phyloP scores from a whole-genome alignment of 352 stramenopile species.

The Phytophthora colocasiae region DNA sequence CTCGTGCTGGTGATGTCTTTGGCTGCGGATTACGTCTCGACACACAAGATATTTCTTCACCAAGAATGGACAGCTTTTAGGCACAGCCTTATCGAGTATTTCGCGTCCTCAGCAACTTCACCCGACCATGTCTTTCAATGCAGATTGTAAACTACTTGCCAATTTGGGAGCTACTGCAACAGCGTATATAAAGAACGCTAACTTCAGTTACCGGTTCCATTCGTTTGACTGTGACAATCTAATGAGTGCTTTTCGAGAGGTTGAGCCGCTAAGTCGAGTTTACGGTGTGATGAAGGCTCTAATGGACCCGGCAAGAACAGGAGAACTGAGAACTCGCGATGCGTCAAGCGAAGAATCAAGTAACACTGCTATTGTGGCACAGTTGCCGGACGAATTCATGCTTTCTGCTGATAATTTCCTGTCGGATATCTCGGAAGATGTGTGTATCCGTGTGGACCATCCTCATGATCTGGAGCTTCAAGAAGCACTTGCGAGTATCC shows the following conservation, averaged over 20 bases:
- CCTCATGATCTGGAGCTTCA: conserved; percentile 86
- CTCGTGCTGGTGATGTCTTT: conserved; percentile 69
- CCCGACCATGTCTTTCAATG: conserved; percentile 80
- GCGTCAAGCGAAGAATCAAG: conserved; percentile 3
- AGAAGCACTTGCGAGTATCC: conserved; percentile 81
- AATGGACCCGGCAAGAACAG: conserved; percentile 54
- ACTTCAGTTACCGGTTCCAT: conserved; percentile 84
- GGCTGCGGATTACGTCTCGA: conserved; percentile 83
- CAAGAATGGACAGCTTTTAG: conserved; percentile 83
- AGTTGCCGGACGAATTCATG: conserved; percentile 86
- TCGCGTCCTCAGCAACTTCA: conserved; percentile 51
- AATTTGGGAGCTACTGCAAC: conserved; percentile 65
- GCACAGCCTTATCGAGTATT: conserved; percentile 84
- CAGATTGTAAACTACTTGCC: conserved; percentile 77
- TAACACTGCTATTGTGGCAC: conserved; percentile 2
- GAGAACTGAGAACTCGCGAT: conserved; percentile 10
- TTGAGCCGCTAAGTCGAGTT: conserved; percentile 88
- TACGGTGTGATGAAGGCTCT: conserved; percentile 88
- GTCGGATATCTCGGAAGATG: conserved; percentile 83
- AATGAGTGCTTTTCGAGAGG: conserved; percentile 89
- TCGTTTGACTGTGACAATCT: conserved; percentile 86
- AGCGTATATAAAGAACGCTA: conserved; percentile 40
- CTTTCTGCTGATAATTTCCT: conserved; percentile 90
- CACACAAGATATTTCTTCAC: conserved; percentile 86
- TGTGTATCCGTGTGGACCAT: conserved; percentile 86